Evolutionary conservation across 768 basidiomycete genomes (phyloP).

Genomic region (Hortiboletus campestris): DNA sequence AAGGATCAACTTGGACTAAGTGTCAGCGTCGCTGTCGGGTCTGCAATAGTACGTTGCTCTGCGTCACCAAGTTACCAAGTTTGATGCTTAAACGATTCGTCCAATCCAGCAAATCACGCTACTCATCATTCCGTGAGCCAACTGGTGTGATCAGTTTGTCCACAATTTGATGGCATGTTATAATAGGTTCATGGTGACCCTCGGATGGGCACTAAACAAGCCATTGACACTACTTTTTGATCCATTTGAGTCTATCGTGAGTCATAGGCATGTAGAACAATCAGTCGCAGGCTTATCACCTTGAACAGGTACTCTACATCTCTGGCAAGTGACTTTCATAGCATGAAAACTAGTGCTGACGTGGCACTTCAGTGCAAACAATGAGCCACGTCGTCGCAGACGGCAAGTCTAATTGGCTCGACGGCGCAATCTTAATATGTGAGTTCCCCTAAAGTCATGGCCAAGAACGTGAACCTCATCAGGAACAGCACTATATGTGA

Average conservation of each 20-base stretch:
- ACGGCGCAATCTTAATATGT: slow-evolving; percentile 74
- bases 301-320: slow-evolving; percentile 35
- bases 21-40: slow-evolving; percentile 81
- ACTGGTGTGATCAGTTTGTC: neutral
- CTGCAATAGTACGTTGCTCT: slow-evolving; percentile 56
- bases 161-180: slow-evolving; percentile 1
- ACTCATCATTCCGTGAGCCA: slow-evolving; percentile 75
- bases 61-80: neutral
- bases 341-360: slow-evolving; percentile 21
- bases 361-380: slow-evolving; percentile 57
- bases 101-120: slow-evolving; percentile 65
- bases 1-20: slow-evolving; percentile 81
- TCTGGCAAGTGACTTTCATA: slow-evolving; percentile 38
- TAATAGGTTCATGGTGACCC: slow-evolving; percentile 62
- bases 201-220: slow-evolving; percentile 83
- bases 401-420: slow-evolving; percentile 83
- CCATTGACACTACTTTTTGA: slow-evolving; percentile 83
- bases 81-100: neutral
- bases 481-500: slow-evolving; percentile 58
- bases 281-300: slow-evolving; percentile 7
- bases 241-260: slow-evolving; percentile 78
- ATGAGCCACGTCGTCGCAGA: slow-evolving; percentile 82
- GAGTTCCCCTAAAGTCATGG: slow-evolving; percentile 22
- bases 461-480: neutral
- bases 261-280: slow-evolving; percentile 10